These are phyloP conservation scores for Plasmodium adleri DNA, from an alignment of 169 alveolate species.

Conservation along the genomic window DNA sequence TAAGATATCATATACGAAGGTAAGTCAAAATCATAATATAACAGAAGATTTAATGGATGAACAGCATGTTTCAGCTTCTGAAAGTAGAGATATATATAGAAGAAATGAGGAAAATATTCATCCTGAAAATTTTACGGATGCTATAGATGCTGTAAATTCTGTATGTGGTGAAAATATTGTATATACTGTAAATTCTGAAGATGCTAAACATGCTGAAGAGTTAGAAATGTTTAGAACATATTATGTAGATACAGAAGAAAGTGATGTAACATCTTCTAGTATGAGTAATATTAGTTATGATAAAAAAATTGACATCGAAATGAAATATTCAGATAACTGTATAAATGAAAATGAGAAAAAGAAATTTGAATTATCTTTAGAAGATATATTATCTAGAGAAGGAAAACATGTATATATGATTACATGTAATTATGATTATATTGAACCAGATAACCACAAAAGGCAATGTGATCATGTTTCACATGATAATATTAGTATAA, in stretches of 20 bases:
- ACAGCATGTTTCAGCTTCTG: background rate
- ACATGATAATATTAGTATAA: background rate
- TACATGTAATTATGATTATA: conserved; percentile 39
- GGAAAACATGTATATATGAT: conserved; percentile 46
- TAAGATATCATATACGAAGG: conserved; percentile 9
- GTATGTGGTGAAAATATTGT: background rate
- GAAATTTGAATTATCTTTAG: conserved; percentile 33
- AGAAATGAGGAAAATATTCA: no score
- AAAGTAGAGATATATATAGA: background rate
- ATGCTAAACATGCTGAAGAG: background rate
- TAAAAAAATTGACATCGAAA: conserved; percentile 6
- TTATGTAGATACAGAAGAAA: conserved; percentile 1
- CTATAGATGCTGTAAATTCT: background rate
- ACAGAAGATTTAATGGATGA: background rate
- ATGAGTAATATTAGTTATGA: background rate
- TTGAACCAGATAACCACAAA: background rate
- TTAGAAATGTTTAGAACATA: background rate
- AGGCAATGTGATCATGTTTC: background rate
- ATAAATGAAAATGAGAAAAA: conserved; percentile 24
- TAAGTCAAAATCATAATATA: background rate
- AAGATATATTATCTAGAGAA: conserved; percentile 41
- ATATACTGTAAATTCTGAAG: background rate
- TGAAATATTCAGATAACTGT: conserved; percentile 10
- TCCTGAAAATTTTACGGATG: background rate
- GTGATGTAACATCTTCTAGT: background rate